phyloP scores from a whole-genome alignment of 169 alveolate genomes.

The Eimeria necatrix region DNA sequence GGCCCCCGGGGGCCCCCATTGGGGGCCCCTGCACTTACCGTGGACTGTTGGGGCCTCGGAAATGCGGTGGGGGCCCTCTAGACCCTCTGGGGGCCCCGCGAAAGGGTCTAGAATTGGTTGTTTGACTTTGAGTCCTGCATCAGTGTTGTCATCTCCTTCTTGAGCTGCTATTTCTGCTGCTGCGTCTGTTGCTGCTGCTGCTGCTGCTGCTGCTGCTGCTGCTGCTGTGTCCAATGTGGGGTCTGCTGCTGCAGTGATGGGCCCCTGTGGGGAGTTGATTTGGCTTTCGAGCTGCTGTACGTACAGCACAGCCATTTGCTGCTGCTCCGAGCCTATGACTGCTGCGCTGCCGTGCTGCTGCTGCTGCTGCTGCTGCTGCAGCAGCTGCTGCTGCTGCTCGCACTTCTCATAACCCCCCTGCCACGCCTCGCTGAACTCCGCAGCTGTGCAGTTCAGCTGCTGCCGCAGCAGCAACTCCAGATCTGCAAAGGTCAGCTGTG shows the following conservation, averaged over 20 bases:
- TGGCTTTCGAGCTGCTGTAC: not conserved
- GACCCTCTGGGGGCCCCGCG: not conserved
- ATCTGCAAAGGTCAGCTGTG: not conserved
- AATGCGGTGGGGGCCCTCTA: not conserved
- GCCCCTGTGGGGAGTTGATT: not conserved
- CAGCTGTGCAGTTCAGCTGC: constrained; percentile 18
- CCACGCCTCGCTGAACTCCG: constrained; percentile 13
- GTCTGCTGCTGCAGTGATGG: not conserved
- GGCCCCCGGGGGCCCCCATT: no score
- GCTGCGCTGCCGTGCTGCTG: not conserved
- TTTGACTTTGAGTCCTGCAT: not conserved
- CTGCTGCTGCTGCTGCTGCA: constrained; percentile 36
- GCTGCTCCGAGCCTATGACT: not conserved
- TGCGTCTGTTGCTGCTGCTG: not conserved
- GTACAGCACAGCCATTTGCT: not conserved
- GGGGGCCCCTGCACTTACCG: not conserved
- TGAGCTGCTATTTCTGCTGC: not conserved
- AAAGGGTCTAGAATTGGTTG: not conserved
- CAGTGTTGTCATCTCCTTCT: not conserved
- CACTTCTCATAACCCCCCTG: constrained; percentile 5
- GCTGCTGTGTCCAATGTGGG: not conserved
- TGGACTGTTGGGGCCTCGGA: not conserved
- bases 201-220: constrained; percentile 24
- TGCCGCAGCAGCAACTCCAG: not conserved
- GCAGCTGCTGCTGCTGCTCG: not conserved